Percentiles rank a stretch among this genome's conserved stretches.
These are phyloP conservation scores for Ophiostoma himal-ulmi DNA, from an alignment of 2,329 filamentous ascomycete genomes.

Conservation along the genomic window DNA sequence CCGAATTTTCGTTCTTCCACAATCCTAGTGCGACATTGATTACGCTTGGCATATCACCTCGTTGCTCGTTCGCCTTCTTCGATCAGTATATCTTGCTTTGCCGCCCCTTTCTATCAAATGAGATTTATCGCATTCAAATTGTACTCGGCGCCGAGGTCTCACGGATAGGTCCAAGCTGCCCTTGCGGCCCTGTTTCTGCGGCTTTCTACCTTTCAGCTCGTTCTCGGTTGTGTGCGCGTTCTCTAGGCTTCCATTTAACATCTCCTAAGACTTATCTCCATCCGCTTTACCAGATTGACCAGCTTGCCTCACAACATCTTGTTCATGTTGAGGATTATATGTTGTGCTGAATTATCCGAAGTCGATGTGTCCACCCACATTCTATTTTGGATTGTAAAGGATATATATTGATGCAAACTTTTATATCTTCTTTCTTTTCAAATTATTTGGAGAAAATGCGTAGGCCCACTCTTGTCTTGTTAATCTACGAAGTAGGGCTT, in stretches of 20 bases:
- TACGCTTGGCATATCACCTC: neutral
- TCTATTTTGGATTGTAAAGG: too few relatives aligned
- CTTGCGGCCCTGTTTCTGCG: neutral
- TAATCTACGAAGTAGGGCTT: too few relatives aligned
- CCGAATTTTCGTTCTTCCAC: neutral
- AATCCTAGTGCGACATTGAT: neutral
- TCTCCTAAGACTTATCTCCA: neutral
- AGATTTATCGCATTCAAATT: neutral
- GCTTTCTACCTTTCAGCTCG: neutral
- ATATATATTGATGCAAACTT: too few relatives aligned
- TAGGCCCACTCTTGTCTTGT: too few relatives aligned
- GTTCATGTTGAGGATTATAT: neutral
- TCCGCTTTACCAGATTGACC: neutral
- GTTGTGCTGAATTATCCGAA: neutral
- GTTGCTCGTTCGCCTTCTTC: neutral
- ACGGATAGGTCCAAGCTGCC: too few relatives aligned
- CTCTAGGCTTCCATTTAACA: neutral
- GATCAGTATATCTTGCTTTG: neutral
- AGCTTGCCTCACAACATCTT: neutral
- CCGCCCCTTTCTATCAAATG: neutral
- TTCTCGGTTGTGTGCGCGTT: slow-evolving; percentile 1
- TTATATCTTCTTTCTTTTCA: too few relatives aligned
- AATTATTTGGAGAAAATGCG: too few relatives aligned
- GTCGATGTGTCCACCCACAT: neutral
- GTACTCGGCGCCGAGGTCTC: neutral